These are phyloP conservation scores for Aureobasidium sp. DNA, from an alignment of 2,329 filamentous ascomycete genomes.

Conservation along the genomic window DNA sequence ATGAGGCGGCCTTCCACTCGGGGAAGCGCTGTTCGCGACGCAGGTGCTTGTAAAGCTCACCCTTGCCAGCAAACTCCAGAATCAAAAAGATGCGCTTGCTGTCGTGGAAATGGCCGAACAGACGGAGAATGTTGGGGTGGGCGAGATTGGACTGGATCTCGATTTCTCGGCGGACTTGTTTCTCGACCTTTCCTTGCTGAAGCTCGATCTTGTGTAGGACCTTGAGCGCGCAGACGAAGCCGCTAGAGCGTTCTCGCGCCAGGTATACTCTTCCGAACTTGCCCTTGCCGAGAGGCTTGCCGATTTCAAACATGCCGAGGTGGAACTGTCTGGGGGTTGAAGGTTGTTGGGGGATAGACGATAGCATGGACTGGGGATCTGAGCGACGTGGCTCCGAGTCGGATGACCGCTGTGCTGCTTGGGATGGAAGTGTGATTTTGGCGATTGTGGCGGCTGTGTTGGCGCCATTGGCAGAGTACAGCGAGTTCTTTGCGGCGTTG, in stretches of 20 bases:
- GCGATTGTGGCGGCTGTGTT: constrained; percentile 41
- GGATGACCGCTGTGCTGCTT: constrained; percentile 46
- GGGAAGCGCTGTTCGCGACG: constrained; percentile 17
- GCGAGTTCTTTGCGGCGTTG: constrained; percentile 46
- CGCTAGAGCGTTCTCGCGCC: constrained; percentile 64
- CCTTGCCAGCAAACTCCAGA: constrained; percentile 17
- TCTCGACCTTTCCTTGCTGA: constrained; percentile 69
- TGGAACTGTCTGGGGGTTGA: constrained; percentile 52
- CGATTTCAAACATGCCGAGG: constrained; percentile 86
- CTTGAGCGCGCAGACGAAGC: constrained; percentile 76
- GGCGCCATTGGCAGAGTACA: constrained; percentile 17
- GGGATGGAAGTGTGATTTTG: constrained; percentile 58
- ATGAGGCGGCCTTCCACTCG: constrained; percentile 17
- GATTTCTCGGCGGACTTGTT: constrained; percentile 35
- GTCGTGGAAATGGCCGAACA: constrained; percentile 19
- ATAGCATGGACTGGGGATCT: constrained; percentile 9
- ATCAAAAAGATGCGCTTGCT: constrained; percentile 19
- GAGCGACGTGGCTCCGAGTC: constrained; percentile 26
- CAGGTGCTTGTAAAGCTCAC: constrained; percentile 18
- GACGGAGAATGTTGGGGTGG: constrained; percentile 18
- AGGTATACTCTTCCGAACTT: constrained; percentile 80
- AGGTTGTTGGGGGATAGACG: constrained; percentile 20
- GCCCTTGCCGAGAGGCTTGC: constrained; percentile 71
- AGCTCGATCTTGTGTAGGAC: constrained; percentile 75
- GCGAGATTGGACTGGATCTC: constrained; percentile 19